These are phyloP conservation scores for Diaporthe vaccinii DNA, from an alignment of 2,329 filamentous ascomycete species.

Conservation along the genomic window DNA sequence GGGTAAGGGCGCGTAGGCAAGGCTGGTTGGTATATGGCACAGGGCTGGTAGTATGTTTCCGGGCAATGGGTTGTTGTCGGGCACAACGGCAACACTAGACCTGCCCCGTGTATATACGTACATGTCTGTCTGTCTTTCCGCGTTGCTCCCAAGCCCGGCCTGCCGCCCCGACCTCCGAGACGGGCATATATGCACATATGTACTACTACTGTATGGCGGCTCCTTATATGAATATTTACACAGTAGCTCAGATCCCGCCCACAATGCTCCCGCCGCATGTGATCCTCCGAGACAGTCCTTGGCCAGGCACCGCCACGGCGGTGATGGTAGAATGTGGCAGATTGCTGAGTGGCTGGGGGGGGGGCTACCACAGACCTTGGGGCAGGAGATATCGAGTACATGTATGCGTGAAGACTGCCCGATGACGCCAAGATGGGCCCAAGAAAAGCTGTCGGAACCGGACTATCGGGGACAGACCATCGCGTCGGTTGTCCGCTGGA, in stretches of 20 bases:
- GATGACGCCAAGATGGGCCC: not conserved
- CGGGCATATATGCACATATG: not conserved
- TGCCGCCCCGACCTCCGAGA: not conserved
- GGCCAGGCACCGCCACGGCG: not conserved
- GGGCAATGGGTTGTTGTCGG: not conserved
- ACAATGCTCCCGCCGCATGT: not conserved
- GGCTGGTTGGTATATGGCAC: not conserved
- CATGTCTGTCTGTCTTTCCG: not conserved
- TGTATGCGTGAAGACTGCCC: not conserved
- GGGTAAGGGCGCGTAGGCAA: constrained; percentile 24
- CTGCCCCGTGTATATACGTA: not conserved
- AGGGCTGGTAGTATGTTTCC: not conserved
- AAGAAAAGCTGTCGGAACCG: not conserved
- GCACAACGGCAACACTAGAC: not conserved
- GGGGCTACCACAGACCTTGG: not conserved
- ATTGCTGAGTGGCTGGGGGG: not conserved
- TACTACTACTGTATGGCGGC: not conserved
- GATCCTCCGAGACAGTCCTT: not conserved
- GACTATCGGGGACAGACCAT: not conserved
- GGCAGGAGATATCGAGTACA: not conserved
- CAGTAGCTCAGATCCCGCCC: not conserved
- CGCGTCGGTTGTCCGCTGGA: not conserved
- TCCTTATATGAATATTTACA: not conserved
- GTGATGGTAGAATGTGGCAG: not conserved
- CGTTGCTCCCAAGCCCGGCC: not conserved